Percentiles rank a stretch among this genome's conserved stretches.
Evolutionary conservation across 2,329 filamentous ascomycete species (phyloP).

Genomic region (Phialophora verrucosa): DNA sequence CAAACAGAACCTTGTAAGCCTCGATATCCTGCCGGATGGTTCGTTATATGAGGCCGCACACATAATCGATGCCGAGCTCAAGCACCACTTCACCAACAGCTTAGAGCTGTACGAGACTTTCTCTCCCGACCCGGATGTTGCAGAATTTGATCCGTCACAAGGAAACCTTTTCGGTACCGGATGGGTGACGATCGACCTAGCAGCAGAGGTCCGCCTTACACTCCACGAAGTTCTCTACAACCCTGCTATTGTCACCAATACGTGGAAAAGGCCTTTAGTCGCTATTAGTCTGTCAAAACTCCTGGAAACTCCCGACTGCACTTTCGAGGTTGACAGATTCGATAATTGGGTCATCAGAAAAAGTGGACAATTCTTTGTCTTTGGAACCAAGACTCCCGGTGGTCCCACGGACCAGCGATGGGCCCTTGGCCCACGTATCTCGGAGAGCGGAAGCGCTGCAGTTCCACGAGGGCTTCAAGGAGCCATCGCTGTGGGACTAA

Average conservation of each 20-base stretch:
- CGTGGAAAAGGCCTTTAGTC: not conserved
- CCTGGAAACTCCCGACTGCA: not conserved
- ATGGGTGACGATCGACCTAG: not conserved
- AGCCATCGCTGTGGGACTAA: not conserved
- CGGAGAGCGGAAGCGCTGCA: not conserved
- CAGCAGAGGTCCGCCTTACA: not conserved
- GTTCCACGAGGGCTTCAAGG: not conserved
- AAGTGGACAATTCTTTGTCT: not conserved
- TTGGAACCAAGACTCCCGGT: not conserved
- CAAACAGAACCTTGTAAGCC: not conserved
- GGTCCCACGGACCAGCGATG: not conserved
- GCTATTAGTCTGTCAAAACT: slow-evolving; percentile 1
- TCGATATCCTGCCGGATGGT: not conserved
- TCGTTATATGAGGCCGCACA: not conserved
- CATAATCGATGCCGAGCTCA: not conserved
- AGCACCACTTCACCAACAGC: slow-evolving; percentile 7
- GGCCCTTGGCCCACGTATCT: not conserved
- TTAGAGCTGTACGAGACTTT: slow-evolving; percentile 6
- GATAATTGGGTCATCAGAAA: not conserved
- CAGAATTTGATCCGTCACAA: not conserved
- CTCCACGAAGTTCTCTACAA: slow-evolving; percentile 11
- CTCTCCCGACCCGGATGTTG: not conserved
- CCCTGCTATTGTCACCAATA: not conserved
- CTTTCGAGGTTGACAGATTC: not conserved
- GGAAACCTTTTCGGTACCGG: not conserved